phyloP scores from a whole-genome alignment of 257 asterid genomes.

The Nicotiana undulata region DNA sequence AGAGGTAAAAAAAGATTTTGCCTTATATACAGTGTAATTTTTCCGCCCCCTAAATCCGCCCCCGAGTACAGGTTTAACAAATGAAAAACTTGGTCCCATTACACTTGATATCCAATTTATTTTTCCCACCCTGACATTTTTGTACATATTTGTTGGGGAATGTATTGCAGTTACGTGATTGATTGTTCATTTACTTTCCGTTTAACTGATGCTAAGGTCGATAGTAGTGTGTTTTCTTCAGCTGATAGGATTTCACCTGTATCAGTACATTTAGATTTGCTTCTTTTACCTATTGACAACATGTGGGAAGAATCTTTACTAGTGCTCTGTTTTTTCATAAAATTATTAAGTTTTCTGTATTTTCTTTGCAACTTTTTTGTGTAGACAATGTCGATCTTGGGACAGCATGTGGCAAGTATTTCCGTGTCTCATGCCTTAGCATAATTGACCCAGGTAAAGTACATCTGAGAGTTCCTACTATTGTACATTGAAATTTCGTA shows the following conservation, averaged over 20 bases:
- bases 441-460: conserved; percentile 39
- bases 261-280: not conserved
- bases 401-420: conserved; percentile 37
- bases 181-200: not conserved
- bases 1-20: no score
- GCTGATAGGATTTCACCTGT: not conserved
- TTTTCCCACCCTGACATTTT: not conserved
- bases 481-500: not conserved
- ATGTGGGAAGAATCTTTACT: not conserved
- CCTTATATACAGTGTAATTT: no score
- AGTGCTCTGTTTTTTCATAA: not conserved
- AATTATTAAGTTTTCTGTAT: not conserved
- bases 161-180: not conserved
- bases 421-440: conserved; percentile 41
- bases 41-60: no score
- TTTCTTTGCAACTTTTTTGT: not conserved
- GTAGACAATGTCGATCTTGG: conserved; percentile 43
- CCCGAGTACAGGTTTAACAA: not conserved
- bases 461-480: not conserved
- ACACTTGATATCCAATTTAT: not conserved
- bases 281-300: not conserved
- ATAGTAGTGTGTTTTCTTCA: not conserved
- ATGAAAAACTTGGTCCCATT: not conserved
- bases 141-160: not conserved
- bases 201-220: not conserved